A percentile compares a stretch with the other conserved stretches of the same genome.
Conservation (phyloP, 805 yeast species). For the Myxozyma neotropica region DNA sequence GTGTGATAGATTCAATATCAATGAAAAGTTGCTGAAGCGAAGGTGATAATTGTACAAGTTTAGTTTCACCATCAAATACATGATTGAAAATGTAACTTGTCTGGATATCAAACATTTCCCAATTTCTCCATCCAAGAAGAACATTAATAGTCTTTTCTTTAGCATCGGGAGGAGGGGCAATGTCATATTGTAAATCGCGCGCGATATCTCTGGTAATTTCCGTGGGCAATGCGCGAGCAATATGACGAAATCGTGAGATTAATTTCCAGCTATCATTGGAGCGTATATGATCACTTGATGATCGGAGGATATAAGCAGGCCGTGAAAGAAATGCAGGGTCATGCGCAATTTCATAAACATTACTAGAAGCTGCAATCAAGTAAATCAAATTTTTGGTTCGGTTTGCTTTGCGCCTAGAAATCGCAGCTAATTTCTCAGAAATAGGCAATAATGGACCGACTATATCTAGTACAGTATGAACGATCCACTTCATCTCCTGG, state of each 20-base stretch:
- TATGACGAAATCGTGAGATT: conserved; percentile 74
- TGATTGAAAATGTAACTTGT: conserved; percentile 57
- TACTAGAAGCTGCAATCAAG: conserved; percentile 53
- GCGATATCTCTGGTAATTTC: conserved; percentile 42
- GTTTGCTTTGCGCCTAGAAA: conserved; percentile 26
- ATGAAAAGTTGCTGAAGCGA: conserved; percentile 35
- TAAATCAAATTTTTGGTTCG: conserved; percentile 46
- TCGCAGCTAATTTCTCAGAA: conserved; percentile 21
- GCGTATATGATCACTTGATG: conserved; percentile 73
- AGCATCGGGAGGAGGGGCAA: conserved; percentile 51
- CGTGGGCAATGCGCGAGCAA: conserved; percentile 59
- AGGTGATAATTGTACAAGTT: conserved; percentile 16
- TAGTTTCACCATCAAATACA: conserved; percentile 49
- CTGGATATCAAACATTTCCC: conserved; percentile 79
- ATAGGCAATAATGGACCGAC: conserved; percentile 37
- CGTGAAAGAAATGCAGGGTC: conserved; percentile 91
- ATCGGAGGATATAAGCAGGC: conserved; percentile 78
- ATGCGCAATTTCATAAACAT: conserved; percentile 58
- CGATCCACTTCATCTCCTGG: conserved; percentile 44
- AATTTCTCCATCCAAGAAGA: conserved; percentile 81
- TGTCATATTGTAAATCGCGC: conserved; percentile 44
- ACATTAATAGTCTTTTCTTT: conserved; percentile 56
- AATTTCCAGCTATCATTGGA: conserved; percentile 87
- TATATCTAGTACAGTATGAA: conserved; percentile 12
- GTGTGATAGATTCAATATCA: conserved; percentile 42